Conservation (phyloP, 257 asterid genomes). For the Solanum paucissectum region DNA sequence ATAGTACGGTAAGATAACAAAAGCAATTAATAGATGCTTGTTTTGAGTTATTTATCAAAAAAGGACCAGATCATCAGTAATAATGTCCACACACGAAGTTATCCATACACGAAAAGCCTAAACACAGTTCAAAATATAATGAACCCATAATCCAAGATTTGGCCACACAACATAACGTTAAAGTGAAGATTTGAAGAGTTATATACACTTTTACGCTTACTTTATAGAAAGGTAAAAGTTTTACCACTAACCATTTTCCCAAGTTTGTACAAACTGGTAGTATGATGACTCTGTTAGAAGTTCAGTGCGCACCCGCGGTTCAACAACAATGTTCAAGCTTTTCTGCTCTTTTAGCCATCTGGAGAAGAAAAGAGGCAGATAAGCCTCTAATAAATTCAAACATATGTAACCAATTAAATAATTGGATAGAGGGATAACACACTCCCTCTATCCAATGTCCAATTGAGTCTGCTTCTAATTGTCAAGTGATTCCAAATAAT, state of each 20-base stretch:
- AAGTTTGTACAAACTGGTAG: slow-evolving; percentile 62
- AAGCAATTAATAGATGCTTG: not conserved
- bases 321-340: slow-evolving; percentile 58
- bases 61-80: not conserved
- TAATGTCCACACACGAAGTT: not conserved
- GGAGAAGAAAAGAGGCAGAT: not conserved
- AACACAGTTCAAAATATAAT: not conserved
- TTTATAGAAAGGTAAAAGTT: not conserved
- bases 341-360: slow-evolving; percentile 88
- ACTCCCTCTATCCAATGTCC: not conserved
- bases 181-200: not conserved
- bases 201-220: not conserved
- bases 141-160: not conserved
- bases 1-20: not conserved
- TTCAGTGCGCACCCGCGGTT: slow-evolving; percentile 72
- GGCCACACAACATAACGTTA: not conserved
- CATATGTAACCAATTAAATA: not conserved
- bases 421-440: not conserved
- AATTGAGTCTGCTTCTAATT: not conserved
- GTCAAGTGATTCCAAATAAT: not conserved
- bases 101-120: not conserved
- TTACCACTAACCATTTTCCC: slow-evolving; percentile 56
- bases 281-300: slow-evolving; percentile 63
- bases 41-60: not conserved
- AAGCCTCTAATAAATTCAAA: not conserved